Base-by-base conservation (phyloP, 495 filamentous ascomycete species). In the Penicillium salamii region DNA sequence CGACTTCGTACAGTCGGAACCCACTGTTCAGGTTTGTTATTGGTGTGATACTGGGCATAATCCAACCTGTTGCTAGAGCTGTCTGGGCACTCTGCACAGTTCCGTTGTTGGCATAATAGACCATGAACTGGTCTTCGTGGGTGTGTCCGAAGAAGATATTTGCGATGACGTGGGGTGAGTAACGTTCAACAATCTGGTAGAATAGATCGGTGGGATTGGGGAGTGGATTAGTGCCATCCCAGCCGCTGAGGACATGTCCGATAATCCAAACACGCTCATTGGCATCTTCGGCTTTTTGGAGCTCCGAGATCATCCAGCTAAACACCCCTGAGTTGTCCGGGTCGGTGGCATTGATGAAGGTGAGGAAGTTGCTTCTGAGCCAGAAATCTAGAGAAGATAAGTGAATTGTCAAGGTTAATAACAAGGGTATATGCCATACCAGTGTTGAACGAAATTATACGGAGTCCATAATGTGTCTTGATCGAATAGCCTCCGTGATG, bases 111-210 rank as follows among this genome's bases (percentile, higher is more conserved):
- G 69, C 59, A 44, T 79, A 80, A 61, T 74, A 81, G 31, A 82
- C 61, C 49, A 75, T 70, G 21, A 76, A 64, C 48, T 81, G 59
- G 57, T 78, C 78, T 46, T 80, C 72, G 52, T 82, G 78, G 3
- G 76, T 80, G 59, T 82, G 79, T 7, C 79, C 79, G 46, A 75
- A 83, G 60, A 83, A 81, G 7, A 78, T 61, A 37, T 72, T 74
- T 7, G 77, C 76, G 44, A 82, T 80, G 0, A 79, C 77, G 39
- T 79, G 72, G 0, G 78, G 77, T 5, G 70, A 75, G 61, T 80
- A 81, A 18, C 79, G 72, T 47, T 78, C 76, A 9, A 81, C 68
- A 32, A 83, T 81, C 37, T 79, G 77, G 57, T 81, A 79, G 50
- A 78, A 78, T 34, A 79, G 65, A 38, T 80, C 69, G 1, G 76